Evolutionary conservation across 371 early-diverging fungal genomes (phyloP).

Genomic region (Mortierella sp.): DNA sequence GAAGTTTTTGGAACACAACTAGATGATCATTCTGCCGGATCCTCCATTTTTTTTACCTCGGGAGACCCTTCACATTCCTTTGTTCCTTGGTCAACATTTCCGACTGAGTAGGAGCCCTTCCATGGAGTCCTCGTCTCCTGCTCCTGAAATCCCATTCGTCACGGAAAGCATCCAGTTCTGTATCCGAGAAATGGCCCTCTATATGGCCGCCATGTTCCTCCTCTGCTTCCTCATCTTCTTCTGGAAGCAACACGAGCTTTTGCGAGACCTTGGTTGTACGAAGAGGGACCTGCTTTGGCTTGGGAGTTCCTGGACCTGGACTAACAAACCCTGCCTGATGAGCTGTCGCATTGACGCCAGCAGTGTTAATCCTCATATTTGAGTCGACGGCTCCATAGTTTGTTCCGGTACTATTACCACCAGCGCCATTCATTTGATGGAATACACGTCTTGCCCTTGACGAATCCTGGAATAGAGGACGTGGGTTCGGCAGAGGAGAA

Average conservation of each 20-base stretch:
- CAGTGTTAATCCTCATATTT: conserved; percentile 40
- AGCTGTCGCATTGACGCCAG: conserved; percentile 23
- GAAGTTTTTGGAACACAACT: no score
- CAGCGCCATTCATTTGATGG: conserved; percentile 23
- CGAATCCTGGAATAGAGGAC: conserved; percentile 41
- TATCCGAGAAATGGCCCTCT: conserved; percentile 52
- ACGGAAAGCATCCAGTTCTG: conserved; percentile 55
- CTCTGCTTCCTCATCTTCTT: conserved; percentile 68
- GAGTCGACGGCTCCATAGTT: conserved; percentile 39
- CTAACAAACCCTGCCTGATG: conserved; percentile 24
- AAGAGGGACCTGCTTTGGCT: conserved; percentile 61
- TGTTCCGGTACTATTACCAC: neutral
- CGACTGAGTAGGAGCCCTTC: conserved; percentile 48
- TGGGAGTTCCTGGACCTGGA: conserved; percentile 44
- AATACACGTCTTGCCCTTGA: conserved; percentile 44
- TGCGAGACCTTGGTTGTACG: conserved; percentile 92
- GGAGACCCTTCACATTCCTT: conserved; percentile 36
- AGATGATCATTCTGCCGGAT: no score
- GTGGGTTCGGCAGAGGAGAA: conserved; percentile 47
- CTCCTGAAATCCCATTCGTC: conserved; percentile 39
- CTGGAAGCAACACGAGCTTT: conserved; percentile 92
- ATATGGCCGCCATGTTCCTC: conserved; percentile 53
- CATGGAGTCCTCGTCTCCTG: conserved; percentile 50
- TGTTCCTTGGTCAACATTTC: conserved; percentile 50
- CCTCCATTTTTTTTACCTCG: conserved; percentile 43